Conservation (phyloP, 371 early-diverging fungal genomes). For the Mucor velutinosus region DNA sequence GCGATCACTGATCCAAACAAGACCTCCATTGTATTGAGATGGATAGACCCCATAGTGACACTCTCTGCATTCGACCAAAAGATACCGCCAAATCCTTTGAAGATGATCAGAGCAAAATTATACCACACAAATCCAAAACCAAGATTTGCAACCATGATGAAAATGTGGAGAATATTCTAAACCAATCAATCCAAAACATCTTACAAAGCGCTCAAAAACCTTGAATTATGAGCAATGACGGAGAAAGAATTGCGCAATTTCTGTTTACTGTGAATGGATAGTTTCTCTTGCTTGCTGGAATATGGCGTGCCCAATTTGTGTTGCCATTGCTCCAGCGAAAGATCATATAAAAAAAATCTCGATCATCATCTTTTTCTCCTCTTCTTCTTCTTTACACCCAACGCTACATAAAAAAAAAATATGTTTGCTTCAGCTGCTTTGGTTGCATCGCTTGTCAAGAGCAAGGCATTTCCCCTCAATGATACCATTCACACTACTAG, state of each 20-base stretch:
- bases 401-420: not conserved
- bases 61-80: no score
- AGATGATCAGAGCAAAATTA: no score
- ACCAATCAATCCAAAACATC: not conserved
- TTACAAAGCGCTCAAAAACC: not conserved
- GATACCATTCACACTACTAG: not conserved
- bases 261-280: slow-evolving; percentile 26
- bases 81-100: no score
- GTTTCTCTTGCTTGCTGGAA: slow-evolving; percentile 5
- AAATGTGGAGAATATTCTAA: not conserved
- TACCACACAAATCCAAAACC: not conserved
- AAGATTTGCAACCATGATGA: not conserved
- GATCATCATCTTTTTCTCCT: slow-evolving; percentile 7
- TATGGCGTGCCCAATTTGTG: slow-evolving; percentile 22
- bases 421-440: slow-evolving; percentile 39
- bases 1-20: no score
- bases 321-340: slow-evolving; percentile 1
- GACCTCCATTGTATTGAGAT: no score
- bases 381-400: not conserved
- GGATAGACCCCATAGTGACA: no score
- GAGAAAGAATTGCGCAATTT: slow-evolving; percentile 43
- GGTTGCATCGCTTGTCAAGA: slow-evolving; percentile 33
- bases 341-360: slow-evolving; percentile 1
- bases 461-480: slow-evolving; percentile 17
- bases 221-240: slow-evolving; percentile 24